Base-by-base conservation (phyloP, 2,329 filamentous ascomycete genomes). In the Cladosporium sp. region DNA sequence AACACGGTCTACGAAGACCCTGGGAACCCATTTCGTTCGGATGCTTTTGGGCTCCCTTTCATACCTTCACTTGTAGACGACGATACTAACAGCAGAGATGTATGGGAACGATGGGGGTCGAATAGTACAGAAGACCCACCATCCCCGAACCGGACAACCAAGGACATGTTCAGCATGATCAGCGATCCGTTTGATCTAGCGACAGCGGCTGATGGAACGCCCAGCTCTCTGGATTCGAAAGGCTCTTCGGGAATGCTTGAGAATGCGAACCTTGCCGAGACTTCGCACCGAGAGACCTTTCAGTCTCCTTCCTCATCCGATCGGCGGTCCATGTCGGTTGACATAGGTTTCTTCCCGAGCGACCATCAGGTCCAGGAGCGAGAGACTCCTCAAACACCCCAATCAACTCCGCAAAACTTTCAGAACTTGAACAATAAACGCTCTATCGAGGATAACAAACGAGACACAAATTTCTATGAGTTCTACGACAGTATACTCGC, bases 161-260 rank as follows among this genome's bases (percentile, higher is more conserved):
- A 15, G 30, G 36, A 20, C 4, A 27, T 40, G n/a, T 4, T 7
- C 18, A 48, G 45, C 29, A 33, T 33, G 18, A 19, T 48, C 4
- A 48, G 45, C 45, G 29, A 48, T 25, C 36, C 45, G 16, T 48
- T 48, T n/a, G 45, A 48, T 18, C 9, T 48, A 18, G 45, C 33
- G 22, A 35, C 32, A 4, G 32, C 15, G 15, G 15, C 7, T 5
- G 32, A 35, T n/a, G n/a, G 15, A 11, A 15, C 7, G n/a, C 15
- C 13, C 32, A 7, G 32, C 13, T n/a, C 32, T 35, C 11, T 15
- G 15, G 32, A 35, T 15, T 15, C n/a, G 12, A 7, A 35, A 16
- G 15, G 8, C 32, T 16, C 15, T n/a, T 16, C 15, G 13, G 32
- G 15, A n/a, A 3, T 35, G 7, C 15, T 15, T 7, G 32, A 7